These are phyloP conservation scores for Pyrus hybrid DNA, from an alignment of 331 rosid genomes.

Conservation along the genomic window DNA sequence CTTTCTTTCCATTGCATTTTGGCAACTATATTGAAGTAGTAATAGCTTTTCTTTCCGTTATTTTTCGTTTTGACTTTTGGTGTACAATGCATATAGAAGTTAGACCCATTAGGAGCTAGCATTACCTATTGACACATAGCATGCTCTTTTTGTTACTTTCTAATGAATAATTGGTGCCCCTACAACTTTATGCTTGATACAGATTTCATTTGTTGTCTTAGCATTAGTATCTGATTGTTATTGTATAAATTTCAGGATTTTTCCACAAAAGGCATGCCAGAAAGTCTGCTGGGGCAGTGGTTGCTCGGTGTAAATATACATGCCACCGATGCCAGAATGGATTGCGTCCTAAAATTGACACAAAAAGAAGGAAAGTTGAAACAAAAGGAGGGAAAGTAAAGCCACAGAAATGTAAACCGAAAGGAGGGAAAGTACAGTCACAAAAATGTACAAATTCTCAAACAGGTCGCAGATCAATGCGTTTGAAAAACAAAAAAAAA, in stretches of 20 bases:
- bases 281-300: slow-evolving; percentile 46
- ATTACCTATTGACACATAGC: neutral
- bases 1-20: too few relatives aligned
- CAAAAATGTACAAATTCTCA: slow-evolving; percentile 33
- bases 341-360: slow-evolving; percentile 28
- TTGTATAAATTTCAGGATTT: slow-evolving; percentile 60
- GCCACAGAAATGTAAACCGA: slow-evolving; percentile 32
- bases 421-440: slow-evolving; percentile 34
- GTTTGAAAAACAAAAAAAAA: slow-evolving; percentile 43
- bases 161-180: neutral
- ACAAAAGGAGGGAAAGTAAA: slow-evolving; percentile 38
- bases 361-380: slow-evolving; percentile 40
- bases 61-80: too few relatives aligned
- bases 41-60: too few relatives aligned
- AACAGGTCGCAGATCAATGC: slow-evolving; percentile 35
- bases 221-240: too few relatives aligned
- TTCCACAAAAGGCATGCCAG: slow-evolving; percentile 87
- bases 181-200: neutral
- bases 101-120: neutral
- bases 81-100: too few relatives aligned
- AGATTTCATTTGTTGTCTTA: too few relatives aligned
- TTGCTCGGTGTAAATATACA: slow-evolving; percentile 41
- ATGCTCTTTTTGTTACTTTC: neutral
- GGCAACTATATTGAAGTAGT: too few relatives aligned
- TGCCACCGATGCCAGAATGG: slow-evolving; percentile 68